Percentiles rank a stretch among this genome's conserved stretches.
These are phyloP conservation scores for Aureobasidium namibiae DNA, from an alignment of 2,329 filamentous ascomycete species.

Conservation along the genomic window DNA sequence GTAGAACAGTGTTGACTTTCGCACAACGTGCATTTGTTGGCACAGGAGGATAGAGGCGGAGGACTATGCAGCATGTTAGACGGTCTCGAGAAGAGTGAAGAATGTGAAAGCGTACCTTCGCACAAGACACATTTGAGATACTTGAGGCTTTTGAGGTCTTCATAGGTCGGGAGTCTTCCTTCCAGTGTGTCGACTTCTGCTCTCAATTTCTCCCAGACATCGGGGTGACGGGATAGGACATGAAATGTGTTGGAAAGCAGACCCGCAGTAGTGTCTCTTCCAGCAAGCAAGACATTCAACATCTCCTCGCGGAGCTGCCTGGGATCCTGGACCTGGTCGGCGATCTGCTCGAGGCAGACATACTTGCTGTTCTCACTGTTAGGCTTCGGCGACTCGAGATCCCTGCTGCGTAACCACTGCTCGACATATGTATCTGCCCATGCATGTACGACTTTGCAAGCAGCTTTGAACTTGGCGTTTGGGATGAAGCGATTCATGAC, in stretches of 20 bases:
- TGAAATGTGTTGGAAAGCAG: slow-evolving; percentile 35
- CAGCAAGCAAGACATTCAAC: slow-evolving; percentile 20
- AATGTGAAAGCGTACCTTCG: slow-evolving; percentile 29
- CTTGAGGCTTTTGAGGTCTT: slow-evolving; percentile 18
- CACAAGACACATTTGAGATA: slow-evolving; percentile 52
- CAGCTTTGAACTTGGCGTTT: slow-evolving; percentile 12
- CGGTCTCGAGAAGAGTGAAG: neutral
- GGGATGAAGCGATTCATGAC: slow-evolving; percentile 13
- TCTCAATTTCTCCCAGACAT: slow-evolving; percentile 19
- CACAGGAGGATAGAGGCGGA: slow-evolving; percentile 70
- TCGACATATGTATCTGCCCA: slow-evolving; percentile 16
- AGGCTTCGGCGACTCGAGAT: neutral
- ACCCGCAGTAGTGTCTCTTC: slow-evolving; percentile 43
- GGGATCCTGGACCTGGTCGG: slow-evolving; percentile 35
- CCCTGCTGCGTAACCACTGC: slow-evolving; percentile 15
- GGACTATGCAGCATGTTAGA: slow-evolving; percentile 17
- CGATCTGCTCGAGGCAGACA: slow-evolving; percentile 50
- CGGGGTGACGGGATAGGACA: slow-evolving; percentile 16
- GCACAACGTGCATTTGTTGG: slow-evolving; percentile 69
- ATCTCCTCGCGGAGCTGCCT: no score
- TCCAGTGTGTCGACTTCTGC: slow-evolving; percentile 17
- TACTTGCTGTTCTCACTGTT: slow-evolving; percentile 30
- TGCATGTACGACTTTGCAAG: slow-evolving; percentile 9
- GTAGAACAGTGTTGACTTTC: slow-evolving; percentile 64
- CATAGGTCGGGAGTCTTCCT: slow-evolving; percentile 33